These are phyloP conservation scores for Acephala macrosclerotiorum DNA, from an alignment of 2,329 filamentous ascomycete species.

Conservation along the genomic window DNA sequence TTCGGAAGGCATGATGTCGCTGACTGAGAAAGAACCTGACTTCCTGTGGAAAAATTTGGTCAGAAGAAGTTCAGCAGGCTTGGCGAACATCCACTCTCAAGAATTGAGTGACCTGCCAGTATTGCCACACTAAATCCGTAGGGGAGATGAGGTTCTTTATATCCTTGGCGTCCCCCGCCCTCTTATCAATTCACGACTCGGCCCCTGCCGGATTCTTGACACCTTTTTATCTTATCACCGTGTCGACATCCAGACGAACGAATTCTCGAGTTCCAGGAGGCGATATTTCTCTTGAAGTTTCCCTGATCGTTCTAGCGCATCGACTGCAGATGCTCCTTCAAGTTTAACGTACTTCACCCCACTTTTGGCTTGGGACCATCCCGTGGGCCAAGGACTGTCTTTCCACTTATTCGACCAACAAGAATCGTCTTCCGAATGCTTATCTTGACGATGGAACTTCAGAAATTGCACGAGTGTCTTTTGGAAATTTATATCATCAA, in stretches of 20 bases:
- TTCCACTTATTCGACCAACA: not conserved
- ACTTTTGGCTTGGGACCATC: not conserved
- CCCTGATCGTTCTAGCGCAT: not conserved
- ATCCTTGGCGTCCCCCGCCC: not conserved
- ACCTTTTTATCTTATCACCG: not conserved
- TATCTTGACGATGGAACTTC: not conserved
- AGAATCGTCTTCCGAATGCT: not conserved
- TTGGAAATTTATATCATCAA: not conserved
- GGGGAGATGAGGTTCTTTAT: not conserved
- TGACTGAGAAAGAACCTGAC: not conserved
- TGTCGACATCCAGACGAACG: not conserved
- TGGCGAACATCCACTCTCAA: not conserved
- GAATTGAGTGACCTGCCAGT: not conserved
- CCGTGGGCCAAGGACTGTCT: not conserved
- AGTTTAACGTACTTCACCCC: constrained; percentile 7
- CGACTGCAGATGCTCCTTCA: not conserved
- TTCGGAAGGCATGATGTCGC: not conserved
- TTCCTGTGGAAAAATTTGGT: not conserved
- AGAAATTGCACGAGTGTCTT: not conserved
- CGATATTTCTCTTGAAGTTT: not conserved
- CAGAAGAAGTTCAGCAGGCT: not conserved
- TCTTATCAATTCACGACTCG: not conserved
- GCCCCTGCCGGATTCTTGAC: not conserved
- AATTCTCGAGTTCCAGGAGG: not conserved
- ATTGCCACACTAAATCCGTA: not conserved